Base-by-base conservation (phyloP, 176 grass and related monocot species). In the Luzula sylvatica region DNA sequence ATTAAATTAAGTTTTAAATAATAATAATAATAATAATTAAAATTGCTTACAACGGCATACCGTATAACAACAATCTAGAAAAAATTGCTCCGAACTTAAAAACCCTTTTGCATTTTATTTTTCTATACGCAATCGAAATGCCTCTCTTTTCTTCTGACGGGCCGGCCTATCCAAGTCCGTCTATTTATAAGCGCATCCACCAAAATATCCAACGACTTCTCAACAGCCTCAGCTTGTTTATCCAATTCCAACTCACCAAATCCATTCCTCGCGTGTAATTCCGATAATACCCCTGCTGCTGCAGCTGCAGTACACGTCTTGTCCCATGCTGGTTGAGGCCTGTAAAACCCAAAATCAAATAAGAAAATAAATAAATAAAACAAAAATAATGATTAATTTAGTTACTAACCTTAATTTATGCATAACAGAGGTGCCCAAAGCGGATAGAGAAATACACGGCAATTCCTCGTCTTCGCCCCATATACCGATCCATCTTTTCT, bases 261-360 rank as follows among this genome's bases (percentile, higher is more conserved):
- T 30, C 83, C 64, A 53, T 73, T 35, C 39, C 50, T 66, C 46
- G 70, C 19, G 26, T 79, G 61, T 70, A 96, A 21, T 57, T 96
- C 90, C 18, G 57, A 88, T 3, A 96, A 80, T 23, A 96, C 72
- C 7, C 90, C 84, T 28, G 84, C 73, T 42, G 77, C 81, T 22
- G 90, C 90, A 23, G 90, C 84, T 1, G 90, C 84, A 0, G 84
- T 89, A 55, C 90, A 88, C 46, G 90, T 89, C 26, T 73, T 69
- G 63, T 96, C 90, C 90, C 84, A 96, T 38, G 77, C 66, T 21
- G 90, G 90, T 55, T 95, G 90, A 2, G 90, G 84, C 58, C 84
- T 94, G 68, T 67, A 75, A 48, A 61, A 9, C n/a, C n/a, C n/a
- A n/a, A n/a, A n/a, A n/a, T n/a, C n/a, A n/a, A n/a, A n/a, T n/a